Evolutionary conservation across 139 green algal genomes (phyloP), one percentile per base, ranked within the genome.

Genomic region (Closterium sp.): DNA sequence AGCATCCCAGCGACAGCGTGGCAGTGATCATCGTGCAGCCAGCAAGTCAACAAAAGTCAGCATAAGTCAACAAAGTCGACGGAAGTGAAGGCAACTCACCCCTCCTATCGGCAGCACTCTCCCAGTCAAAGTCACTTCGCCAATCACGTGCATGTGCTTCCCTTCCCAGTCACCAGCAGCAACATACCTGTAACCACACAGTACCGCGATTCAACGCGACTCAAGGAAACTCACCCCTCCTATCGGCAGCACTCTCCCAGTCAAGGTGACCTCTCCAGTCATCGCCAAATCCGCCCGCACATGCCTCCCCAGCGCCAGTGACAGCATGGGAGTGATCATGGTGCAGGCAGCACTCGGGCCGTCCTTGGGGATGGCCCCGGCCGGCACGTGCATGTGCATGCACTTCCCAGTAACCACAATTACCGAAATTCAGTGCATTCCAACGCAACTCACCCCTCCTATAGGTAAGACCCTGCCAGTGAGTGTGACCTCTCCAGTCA

Each of bases 61-160:
- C 45, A 13, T 19, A 70, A 38, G 32, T 38, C 32, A 38, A 38
- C 32, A 38, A 38, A 38, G 32, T 38, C 32, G 32, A 38, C 32
- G 32, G 3, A 3, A 38, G 32, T 38, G 32, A 38, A 38, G 32
- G 3, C 38, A 50, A 50, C 38, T 50, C 38, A 50, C 38, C 38
- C 38, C 38, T 50, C 38, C 38, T 17, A 50, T 50, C 38, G 38
- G 38, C 38, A 99, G 95, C 89, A 99, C 96, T 42, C 96, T 96
- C 21, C 98, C 98, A 2, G 97, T 99, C 29, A 99, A 95, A 24
- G 97, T 98, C 22, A 99, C 96, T 96, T 99, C 98, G 27, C 98
- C 97, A 31, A 97, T 99, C 97, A 99, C 97, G 95, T 99, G 98
- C 91, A 99, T 92, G 92, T 99, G 98, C 31, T n/a, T n/a, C n/a